Evolutionary conservation across 2,329 filamentous ascomycete genomes (phyloP).

Genomic region (Stylonectria norvegica): DNA sequence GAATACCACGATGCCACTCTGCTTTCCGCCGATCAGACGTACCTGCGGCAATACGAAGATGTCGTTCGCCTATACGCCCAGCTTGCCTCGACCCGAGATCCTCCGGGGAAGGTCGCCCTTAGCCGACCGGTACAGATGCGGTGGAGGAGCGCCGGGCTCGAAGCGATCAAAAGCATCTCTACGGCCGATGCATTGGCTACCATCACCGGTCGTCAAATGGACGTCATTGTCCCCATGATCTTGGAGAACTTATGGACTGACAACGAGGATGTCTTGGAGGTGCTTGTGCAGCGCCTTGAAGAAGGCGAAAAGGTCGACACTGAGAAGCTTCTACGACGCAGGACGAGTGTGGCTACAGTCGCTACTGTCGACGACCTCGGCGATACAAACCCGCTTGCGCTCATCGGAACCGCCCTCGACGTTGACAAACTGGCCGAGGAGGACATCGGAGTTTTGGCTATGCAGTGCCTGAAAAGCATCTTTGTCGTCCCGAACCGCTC

Average conservation of each 20-base stretch:
- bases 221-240: constrained; percentile 77
- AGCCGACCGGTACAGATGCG: constrained; percentile 74
- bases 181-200: constrained; percentile 75
- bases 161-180: constrained; percentile 77
- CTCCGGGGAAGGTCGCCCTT: constrained; percentile 49
- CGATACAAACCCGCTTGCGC: constrained; percentile 65
- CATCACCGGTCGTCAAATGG: constrained; percentile 71
- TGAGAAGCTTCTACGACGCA: constrained; percentile 60
- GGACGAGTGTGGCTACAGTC: constrained; percentile 77
- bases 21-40: constrained; percentile 80
- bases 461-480: constrained; percentile 82
- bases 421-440: constrained; percentile 88
- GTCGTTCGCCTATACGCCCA: constrained; percentile 76
- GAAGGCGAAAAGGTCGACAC: constrained; percentile 66
- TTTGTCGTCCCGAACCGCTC: constrained; percentile 77
- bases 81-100: constrained; percentile 65
- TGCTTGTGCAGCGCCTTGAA: constrained; percentile 64
- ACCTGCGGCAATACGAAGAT: constrained; percentile 76
- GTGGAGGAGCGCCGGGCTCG: constrained; percentile 70
- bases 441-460: constrained; percentile 77
- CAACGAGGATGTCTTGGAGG: constrained; percentile 64
- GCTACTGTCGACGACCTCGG: constrained; percentile 59
- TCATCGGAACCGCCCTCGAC: constrained; percentile 79
- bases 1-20: constrained; percentile 81
- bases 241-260: constrained; percentile 82